Conservation (phyloP, 208 protist species). For the Phytomonas francai region DNA sequence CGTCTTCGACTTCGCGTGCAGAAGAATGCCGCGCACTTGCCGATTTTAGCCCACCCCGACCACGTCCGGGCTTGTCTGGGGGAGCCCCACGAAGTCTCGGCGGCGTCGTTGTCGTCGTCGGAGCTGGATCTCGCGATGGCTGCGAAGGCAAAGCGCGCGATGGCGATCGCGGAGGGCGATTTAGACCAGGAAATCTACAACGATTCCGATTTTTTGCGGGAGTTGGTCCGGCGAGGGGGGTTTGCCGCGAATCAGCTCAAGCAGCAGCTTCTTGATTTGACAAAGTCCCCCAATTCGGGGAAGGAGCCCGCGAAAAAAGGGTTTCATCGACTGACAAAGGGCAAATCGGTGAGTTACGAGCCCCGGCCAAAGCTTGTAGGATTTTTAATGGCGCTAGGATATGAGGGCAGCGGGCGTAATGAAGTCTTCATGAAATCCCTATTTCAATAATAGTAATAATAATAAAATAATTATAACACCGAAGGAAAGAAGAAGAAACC, state of each 20-base stretch:
- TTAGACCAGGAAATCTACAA: constrained; percentile 77
- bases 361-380: constrained; percentile 74
- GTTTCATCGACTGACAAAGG: constrained; percentile 78
- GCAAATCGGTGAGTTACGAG: constrained; percentile 70
- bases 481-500: no score
- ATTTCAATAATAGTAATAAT: constrained; percentile 45
- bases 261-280: constrained; percentile 44
- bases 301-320: constrained; percentile 41
- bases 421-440: constrained; percentile 65
- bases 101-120: background rate
- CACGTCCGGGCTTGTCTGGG: constrained; percentile 30
- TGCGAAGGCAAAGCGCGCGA: constrained; percentile 41
- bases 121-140: constrained; percentile 16
- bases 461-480: background rate
- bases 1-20: constrained; percentile 60
- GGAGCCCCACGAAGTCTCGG: constrained; percentile 15
- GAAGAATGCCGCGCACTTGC: constrained; percentile 59
- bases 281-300: constrained; percentile 20
- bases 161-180: constrained; percentile 70
- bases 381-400: constrained; percentile 57
- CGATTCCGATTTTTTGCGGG: constrained; percentile 71
- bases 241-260: constrained; percentile 39
- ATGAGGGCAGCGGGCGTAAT: constrained; percentile 47
- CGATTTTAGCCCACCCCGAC: constrained; percentile 62
- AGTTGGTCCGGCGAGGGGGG: constrained; percentile 66